These are phyloP conservation scores for Candida endomychidarum DNA, from an alignment of 805 yeast species.

Conservation along the genomic window DNA sequence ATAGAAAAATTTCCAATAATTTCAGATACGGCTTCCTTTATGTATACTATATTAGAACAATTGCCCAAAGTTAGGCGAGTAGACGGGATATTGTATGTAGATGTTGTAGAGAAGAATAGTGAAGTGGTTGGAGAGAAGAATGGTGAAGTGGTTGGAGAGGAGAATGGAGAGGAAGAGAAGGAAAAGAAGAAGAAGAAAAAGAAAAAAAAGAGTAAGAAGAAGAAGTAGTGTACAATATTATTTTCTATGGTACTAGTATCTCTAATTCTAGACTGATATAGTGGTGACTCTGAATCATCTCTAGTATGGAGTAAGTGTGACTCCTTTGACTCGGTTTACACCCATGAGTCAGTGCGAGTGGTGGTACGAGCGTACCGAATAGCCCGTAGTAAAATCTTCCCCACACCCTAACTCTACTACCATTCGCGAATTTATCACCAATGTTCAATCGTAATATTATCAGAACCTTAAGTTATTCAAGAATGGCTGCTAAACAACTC, in stretches of 20 bases:
- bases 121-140: constrained; percentile 30
- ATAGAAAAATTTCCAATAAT: constrained; percentile 5
- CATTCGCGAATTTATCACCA: neutral
- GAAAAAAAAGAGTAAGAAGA: constrained; percentile 5
- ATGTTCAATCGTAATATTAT: constrained; percentile 12
- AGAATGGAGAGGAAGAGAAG: constrained; percentile 30
- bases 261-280: too few species aligned
- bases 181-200: constrained; percentile 20
- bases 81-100: constrained; percentile 18
- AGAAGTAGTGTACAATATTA: neutral
- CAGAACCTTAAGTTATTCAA: constrained; percentile 13
- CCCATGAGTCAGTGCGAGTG: too few species aligned
- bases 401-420: neutral
- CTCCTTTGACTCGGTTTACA: too few species aligned
- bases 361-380: too few species aligned
- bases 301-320: too few species aligned
- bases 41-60: constrained; percentile 1
- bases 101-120: constrained; percentile 23
- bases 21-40: neutral
- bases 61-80: constrained; percentile 31
- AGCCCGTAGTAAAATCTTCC: too few species aligned
- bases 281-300: too few species aligned
- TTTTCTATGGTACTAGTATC: too few species aligned
- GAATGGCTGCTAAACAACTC: constrained; percentile 15
- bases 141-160: constrained; percentile 22